Percentiles rank a stretch among this genome's conserved stretches.
These are phyloP conservation scores for Hyphochytrium catenoides DNA, from an alignment of 352 stramenopile species.

Conservation along the genomic window DNA sequence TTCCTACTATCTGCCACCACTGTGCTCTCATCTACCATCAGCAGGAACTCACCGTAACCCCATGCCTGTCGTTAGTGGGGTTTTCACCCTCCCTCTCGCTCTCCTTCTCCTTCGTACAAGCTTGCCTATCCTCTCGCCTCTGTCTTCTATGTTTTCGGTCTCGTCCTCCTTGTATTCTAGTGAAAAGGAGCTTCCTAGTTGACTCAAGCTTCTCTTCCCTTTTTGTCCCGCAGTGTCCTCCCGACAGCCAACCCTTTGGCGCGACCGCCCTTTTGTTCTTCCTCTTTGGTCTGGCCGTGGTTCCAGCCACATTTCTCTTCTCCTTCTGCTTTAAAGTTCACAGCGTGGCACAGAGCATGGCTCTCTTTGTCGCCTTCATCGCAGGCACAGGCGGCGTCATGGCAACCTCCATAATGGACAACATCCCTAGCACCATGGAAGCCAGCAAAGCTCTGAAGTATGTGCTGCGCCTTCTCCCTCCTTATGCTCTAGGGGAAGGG, in stretches of 20 bases:
- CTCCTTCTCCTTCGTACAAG: too few species aligned
- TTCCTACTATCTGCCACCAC: too few species aligned
- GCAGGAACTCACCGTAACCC: too few species aligned
- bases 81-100: too few species aligned
- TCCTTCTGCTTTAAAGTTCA: conserved; percentile 35
- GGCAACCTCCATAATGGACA: conserved; percentile 26
- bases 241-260: conserved; percentile 21
- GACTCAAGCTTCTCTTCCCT: too few species aligned
- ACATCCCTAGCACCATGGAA: conserved; percentile 16
- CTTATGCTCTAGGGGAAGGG: conserved; percentile 32
- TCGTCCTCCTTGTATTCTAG: too few species aligned
- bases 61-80: too few species aligned
- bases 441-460: conserved; percentile 23
- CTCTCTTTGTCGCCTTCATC: conserved; percentile 38
- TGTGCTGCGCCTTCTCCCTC: conserved; percentile 31
- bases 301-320: conserved; percentile 33
- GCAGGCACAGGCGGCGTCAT: conserved; percentile 28
- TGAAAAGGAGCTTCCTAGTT: too few species aligned
- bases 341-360: conserved; percentile 34
- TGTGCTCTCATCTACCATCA: too few species aligned
- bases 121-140: too few species aligned
- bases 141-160: too few species aligned
- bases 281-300: conserved; percentile 27
- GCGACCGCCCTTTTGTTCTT: conserved; percentile 26
- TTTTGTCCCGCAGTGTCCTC: too few species aligned